Conservation (phyloP, 2,329 filamentous ascomycete genomes). For the Periconia macrospinosa region DNA sequence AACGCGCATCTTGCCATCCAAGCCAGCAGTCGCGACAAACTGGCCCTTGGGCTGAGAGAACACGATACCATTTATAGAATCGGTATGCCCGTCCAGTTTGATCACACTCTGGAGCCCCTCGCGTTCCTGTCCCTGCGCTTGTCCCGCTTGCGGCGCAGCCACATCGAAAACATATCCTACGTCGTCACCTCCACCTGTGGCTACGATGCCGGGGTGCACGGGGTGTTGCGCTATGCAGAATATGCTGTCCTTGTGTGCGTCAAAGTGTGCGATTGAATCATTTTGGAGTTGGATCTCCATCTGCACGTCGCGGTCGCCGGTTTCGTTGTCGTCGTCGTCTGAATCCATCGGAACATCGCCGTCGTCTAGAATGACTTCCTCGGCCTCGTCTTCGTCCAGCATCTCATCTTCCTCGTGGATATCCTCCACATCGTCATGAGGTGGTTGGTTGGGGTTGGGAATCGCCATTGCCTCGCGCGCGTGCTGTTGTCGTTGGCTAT, state of each 20-base stretch:
- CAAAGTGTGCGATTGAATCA: conserved; percentile 92
- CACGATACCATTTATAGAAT: conserved; percentile 82
- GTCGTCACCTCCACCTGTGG: conserved; percentile 86
- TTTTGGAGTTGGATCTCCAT: conserved; percentile 82
- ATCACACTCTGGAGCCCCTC: conserved; percentile 68
- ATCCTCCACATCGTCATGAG: conserved; percentile 34
- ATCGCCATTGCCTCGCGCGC: conserved; percentile 21
- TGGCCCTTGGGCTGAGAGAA: conserved; percentile 85
- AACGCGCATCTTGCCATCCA: conserved; percentile 80
- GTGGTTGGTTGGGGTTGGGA: conserved; percentile 27
- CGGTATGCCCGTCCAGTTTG: conserved; percentile 83
- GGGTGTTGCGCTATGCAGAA: conserved; percentile 96
- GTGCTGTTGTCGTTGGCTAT: not conserved
- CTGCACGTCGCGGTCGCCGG: conserved; percentile 52
- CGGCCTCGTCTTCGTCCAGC: conserved; percentile 75
- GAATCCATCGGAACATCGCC: conserved; percentile 81
- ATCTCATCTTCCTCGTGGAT: conserved; percentile 70
- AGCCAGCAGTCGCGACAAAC: conserved; percentile 80
- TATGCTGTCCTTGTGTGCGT: conserved; percentile 84
- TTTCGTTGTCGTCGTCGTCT: conserved; percentile 60
- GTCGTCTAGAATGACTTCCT: conserved; percentile 70
- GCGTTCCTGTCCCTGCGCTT: conserved; percentile 51
- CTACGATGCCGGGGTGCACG: conserved; percentile 72
- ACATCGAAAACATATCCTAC: conserved; percentile 85
- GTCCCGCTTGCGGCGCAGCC: conserved; percentile 62